These are phyloP conservation scores for Cucurbitaria berberidis DNA, from an alignment of 2,329 filamentous ascomycete species.

Conservation along the genomic window DNA sequence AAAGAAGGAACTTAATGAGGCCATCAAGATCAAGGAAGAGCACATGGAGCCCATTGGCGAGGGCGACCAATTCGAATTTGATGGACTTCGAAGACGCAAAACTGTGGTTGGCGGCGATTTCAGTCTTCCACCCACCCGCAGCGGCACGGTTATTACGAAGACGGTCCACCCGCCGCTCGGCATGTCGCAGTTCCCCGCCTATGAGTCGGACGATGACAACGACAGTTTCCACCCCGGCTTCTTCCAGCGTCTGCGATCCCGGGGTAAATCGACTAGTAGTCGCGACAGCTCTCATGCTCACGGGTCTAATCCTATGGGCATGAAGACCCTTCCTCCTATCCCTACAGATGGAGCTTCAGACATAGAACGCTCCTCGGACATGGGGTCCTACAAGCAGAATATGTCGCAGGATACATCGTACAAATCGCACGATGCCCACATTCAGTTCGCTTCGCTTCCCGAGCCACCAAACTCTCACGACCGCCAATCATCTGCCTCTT, in stretches of 20 bases:
- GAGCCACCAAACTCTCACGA: conserved; percentile 42
- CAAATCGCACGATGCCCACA: conserved; percentile 45
- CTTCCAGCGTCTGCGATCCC: conserved; percentile 46
- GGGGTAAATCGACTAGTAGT: conserved; percentile 44
- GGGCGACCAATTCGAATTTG: conserved; percentile 85
- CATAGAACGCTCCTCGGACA: conserved; percentile 34
- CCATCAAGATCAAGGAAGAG: conserved; percentile 79
- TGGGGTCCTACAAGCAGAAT: conserved; percentile 54
- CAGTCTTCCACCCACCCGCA: conserved; percentile 41
- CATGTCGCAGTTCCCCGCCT: conserved; percentile 81
- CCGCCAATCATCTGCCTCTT: conserved; percentile 50
- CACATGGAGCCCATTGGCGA: conserved; percentile 80
- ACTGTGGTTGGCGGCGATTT: conserved; percentile 57
- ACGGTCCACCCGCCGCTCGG: conserved; percentile 77
- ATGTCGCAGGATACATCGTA: conserved; percentile 58
- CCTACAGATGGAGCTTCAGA: conserved; percentile 29
- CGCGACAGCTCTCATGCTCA: conserved; percentile 21
- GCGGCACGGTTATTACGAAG: conserved; percentile 52
- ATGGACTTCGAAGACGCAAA: conserved; percentile 80
- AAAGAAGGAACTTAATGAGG: conserved; percentile 80
- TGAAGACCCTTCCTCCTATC: conserved; percentile 30
- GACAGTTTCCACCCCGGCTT: conserved; percentile 56
- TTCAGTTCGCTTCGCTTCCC: conserved; percentile 54
- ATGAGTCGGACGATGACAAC: conserved; percentile 56
- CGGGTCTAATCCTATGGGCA: conserved; percentile 21